Percentiles rank a stretch among this genome's conserved stretches.
These are phyloP conservation scores for Pseudocercospora macadamiae DNA, from an alignment of 2,329 filamentous ascomycete genomes.

Conservation along the genomic window DNA sequence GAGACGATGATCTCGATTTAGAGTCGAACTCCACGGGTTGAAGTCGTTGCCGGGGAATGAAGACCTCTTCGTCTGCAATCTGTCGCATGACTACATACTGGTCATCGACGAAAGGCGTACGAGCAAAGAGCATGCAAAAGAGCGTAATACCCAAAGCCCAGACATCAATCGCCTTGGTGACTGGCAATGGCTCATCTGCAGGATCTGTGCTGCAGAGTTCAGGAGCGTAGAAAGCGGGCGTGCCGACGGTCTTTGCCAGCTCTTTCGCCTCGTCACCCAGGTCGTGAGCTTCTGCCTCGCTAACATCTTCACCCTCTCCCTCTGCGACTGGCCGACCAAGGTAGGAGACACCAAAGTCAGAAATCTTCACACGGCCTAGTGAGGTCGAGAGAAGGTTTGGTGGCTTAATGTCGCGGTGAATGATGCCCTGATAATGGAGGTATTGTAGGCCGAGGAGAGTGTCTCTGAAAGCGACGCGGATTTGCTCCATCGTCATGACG, in stretches of 20 bases:
- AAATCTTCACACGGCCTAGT: conserved; percentile 91
- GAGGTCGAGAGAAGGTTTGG: conserved; percentile 88
- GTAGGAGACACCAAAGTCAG: conserved; percentile 97
- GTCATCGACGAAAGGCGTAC: conserved; percentile 90
- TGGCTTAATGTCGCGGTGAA: conserved; percentile 57
- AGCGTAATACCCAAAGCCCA: conserved; percentile 97
- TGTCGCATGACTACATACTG: conserved; percentile 89
- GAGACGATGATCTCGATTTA: conserved; percentile 40
- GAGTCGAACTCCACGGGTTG: conserved; percentile 63
- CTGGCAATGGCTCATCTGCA: conserved; percentile 66
- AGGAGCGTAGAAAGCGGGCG: conserved; percentile 94
- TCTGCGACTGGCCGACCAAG: conserved; percentile 86
- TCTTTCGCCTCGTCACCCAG: conserved; percentile 93
- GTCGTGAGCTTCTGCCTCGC: conserved; percentile 79
- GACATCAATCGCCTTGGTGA: conserved; percentile 93
- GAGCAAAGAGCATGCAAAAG: conserved; percentile 92
- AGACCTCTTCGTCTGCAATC: conserved; percentile 90
- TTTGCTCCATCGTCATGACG: conserved; percentile 83
- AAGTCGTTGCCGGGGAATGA: conserved; percentile 81
- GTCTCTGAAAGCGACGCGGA: conserved; percentile 84
- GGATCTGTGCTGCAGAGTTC: conserved; percentile 90
- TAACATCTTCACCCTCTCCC: conserved; percentile 64
- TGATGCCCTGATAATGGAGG: conserved; percentile 61
- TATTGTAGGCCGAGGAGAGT: conserved; percentile 93
- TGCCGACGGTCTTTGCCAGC: conserved; percentile 96